Evolutionary conservation across 2,329 filamentous ascomycete genomes (phyloP).

Genomic region (Thelonectria rubi): DNA sequence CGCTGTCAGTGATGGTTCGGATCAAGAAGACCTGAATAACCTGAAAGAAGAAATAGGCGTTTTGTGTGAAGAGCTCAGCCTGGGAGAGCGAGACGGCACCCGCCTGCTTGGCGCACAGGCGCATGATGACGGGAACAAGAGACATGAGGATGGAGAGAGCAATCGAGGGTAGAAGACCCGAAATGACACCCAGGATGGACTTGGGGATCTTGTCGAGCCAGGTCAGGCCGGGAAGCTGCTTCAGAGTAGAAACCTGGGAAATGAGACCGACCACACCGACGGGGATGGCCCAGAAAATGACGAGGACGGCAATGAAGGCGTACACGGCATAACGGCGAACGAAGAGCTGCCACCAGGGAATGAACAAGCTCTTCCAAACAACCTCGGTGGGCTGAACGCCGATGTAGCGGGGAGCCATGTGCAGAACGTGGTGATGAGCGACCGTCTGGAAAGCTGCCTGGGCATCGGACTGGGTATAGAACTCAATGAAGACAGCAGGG

Average conservation of each 20-base stretch:
- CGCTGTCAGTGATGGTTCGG: slow-evolving; percentile 81
- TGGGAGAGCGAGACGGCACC: slow-evolving; percentile 82
- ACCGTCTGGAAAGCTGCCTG: slow-evolving; percentile 86
- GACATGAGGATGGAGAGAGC: slow-evolving; percentile 84
- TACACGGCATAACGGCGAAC: slow-evolving; percentile 72
- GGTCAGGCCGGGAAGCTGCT: slow-evolving; percentile 71
- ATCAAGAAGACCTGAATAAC: slow-evolving; percentile 94
- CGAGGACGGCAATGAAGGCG: slow-evolving; percentile 73
- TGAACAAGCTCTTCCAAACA: slow-evolving; percentile 81
- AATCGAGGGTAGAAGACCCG: slow-evolving; percentile 82
- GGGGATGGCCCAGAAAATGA: slow-evolving; percentile 85
- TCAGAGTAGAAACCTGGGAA: slow-evolving; percentile 81
- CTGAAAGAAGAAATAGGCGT: slow-evolving; percentile 90
- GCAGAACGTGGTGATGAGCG: slow-evolving; percentile 80
- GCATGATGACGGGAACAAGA: slow-evolving; percentile 75
- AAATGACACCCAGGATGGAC: slow-evolving; percentile 78
- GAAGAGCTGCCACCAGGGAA: slow-evolving; percentile 78
- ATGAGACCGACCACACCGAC: slow-evolving; percentile 84
- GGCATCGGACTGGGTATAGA: slow-evolving; percentile 81
- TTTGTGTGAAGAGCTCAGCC: slow-evolving; percentile 89
- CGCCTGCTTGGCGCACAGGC: slow-evolving; percentile 74
- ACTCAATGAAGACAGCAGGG: slow-evolving; percentile 92
- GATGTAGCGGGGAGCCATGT: slow-evolving; percentile 86
- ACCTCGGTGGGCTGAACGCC: slow-evolving; percentile 83
- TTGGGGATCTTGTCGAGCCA: slow-evolving; percentile 79